These are phyloP conservation scores for Pisolithus microcarpus DNA, from an alignment of 768 basidiomycete genomes.

Conservation along the genomic window DNA sequence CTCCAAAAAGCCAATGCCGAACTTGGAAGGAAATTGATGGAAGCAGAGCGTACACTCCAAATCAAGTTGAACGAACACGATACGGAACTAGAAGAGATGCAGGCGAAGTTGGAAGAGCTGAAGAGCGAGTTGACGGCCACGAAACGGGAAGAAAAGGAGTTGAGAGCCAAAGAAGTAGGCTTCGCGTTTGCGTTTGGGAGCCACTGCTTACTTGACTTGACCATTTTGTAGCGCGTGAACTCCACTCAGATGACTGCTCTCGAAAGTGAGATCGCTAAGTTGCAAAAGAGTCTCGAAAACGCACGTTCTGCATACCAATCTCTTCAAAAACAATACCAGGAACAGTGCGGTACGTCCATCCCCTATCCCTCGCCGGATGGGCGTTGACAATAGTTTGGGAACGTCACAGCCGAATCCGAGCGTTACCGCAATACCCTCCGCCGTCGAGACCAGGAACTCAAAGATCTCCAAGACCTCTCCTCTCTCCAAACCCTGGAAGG, in stretches of 20 bases:
- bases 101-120: conserved; percentile 69
- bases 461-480: conserved; percentile 52
- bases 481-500: conserved; percentile 59
- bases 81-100: conserved; percentile 74
- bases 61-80: conserved; percentile 71
- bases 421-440: conserved; percentile 69
- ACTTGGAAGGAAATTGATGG: conserved; percentile 64
- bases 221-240: conserved; percentile 46
- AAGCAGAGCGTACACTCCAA: conserved; percentile 64
- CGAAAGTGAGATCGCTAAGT: conserved; percentile 73
- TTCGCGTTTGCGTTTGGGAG: conserved; percentile 4
- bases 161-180: conserved; percentile 76
- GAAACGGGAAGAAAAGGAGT: conserved; percentile 89
- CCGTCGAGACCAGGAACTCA: conserved; percentile 66
- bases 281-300: conserved; percentile 68
- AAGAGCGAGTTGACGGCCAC: conserved; percentile 68
- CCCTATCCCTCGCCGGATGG: not conserved
- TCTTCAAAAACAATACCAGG: conserved; percentile 82
- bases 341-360: conserved; percentile 64
- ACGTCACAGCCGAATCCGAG: conserved; percentile 59
- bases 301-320: conserved; percentile 66
- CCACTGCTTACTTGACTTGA: conserved; percentile 2
- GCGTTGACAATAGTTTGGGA: not conserved
- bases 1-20: conserved; percentile 70
- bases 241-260: conserved; percentile 58